Conservation (phyloP, 352 stramenopile species). For the Pythium aphanidermatum region DNA sequence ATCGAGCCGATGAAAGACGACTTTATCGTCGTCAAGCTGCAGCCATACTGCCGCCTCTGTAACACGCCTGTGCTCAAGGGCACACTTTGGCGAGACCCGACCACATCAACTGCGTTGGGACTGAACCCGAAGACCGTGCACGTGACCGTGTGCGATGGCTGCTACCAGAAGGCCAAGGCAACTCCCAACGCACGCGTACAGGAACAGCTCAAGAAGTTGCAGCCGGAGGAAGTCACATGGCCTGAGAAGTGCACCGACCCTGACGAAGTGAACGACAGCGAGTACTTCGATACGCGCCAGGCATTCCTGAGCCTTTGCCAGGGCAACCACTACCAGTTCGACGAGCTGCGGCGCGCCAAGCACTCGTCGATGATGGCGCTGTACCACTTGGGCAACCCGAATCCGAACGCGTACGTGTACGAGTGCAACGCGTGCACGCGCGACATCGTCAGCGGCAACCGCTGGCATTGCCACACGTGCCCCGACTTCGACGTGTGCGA, state of each 20-base stretch:
- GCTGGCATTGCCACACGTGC: slow-evolving; percentile 87
- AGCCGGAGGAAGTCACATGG: slow-evolving; percentile 46
- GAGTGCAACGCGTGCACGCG: slow-evolving; percentile 82
- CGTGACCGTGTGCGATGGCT: slow-evolving; percentile 68
- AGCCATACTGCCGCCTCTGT: slow-evolving; percentile 78
- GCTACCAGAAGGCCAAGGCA: slow-evolving; percentile 66
- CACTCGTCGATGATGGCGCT: slow-evolving; percentile 99
- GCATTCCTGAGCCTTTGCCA: slow-evolving; percentile 97
- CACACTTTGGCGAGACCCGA: slow-evolving; percentile 50
- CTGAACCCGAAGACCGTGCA: slow-evolving; percentile 61
- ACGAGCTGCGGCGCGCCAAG: slow-evolving; percentile 97
- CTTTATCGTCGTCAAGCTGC: slow-evolving; percentile 83
- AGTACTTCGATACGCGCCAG: slow-evolving; percentile 96
- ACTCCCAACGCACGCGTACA: slow-evolving; percentile 36
- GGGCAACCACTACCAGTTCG: slow-evolving; percentile 99
- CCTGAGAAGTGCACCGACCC: slow-evolving; percentile 73
- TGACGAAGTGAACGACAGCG: slow-evolving; percentile 81
- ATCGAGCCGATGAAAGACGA: slow-evolving; percentile 90
- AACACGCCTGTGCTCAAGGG: slow-evolving; percentile 72
- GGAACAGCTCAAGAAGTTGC: slow-evolving; percentile 38
- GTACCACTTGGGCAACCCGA: slow-evolving; percentile 97
- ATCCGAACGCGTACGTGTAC: slow-evolving; percentile 83
- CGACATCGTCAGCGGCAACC: slow-evolving; percentile 78
- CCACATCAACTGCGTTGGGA: slow-evolving; percentile 22
- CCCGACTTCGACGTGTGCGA: slow-evolving; percentile 89